Percentiles rank a stretch among this genome's conserved stretches.
Evolutionary conservation across 257 asterid species (phyloP).

Genomic region (Vinca minor): DNA sequence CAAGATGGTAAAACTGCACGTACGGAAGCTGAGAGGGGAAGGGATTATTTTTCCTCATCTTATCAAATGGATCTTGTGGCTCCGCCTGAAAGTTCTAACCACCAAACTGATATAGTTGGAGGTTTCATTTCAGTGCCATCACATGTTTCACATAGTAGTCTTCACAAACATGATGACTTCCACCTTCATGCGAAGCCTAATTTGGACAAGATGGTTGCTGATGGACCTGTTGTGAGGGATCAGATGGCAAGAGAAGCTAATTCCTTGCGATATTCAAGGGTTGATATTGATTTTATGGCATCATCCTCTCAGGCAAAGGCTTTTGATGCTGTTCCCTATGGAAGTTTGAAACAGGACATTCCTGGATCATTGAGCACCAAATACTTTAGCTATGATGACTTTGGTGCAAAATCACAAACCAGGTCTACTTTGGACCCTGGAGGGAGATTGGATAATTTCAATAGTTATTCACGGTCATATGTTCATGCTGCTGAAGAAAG

Average conservation of each 20-base stretch:
- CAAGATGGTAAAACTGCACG: slow-evolving; percentile 23
- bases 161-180: slow-evolving; percentile 24
- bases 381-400: slow-evolving; percentile 27
- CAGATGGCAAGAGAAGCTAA: slow-evolving; percentile 14
- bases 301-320: slow-evolving; percentile 32
- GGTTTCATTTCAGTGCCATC: slow-evolving; percentile 22
- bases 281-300: slow-evolving; percentile 23
- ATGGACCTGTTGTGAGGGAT: slow-evolving; percentile 16
- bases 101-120: slow-evolving; percentile 23
- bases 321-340: slow-evolving; percentile 16
- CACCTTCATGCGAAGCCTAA: slow-evolving; percentile 23
- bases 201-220: slow-evolving; percentile 24
- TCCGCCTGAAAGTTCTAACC: slow-evolving; percentile 12
- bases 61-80: slow-evolving; percentile 23
- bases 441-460: slow-evolving; percentile 28
- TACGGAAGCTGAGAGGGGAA: slow-evolving; percentile 31
- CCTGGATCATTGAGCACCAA: slow-evolving; percentile 22
- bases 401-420: slow-evolving; percentile 23
- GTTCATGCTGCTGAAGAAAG: slow-evolving; percentile 28
- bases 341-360: slow-evolving; percentile 22
- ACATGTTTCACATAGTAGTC: slow-evolving; percentile 20
- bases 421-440: slow-evolving; percentile 26
- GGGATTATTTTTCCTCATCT: slow-evolving; percentile 27
- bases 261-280: slow-evolving; percentile 21
- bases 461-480: slow-evolving; percentile 32